Conservation (phyloP, 495 filamentous ascomycete species). For the Annulohypoxylon moriforme region DNA sequence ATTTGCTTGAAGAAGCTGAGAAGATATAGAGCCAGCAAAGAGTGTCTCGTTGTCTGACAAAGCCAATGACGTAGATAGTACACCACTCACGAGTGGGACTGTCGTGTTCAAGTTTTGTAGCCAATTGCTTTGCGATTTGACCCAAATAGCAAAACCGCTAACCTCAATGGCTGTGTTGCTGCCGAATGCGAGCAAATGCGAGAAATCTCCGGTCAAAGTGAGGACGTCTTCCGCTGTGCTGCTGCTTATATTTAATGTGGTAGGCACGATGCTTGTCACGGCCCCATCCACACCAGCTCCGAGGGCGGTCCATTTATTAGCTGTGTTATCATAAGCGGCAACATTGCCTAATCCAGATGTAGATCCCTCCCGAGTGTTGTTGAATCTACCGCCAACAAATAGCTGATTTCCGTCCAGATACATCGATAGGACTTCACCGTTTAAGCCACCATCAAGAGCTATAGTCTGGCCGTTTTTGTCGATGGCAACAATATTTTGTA, state of each 20-base stretch:
- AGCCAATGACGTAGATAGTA: slow-evolving; percentile 73
- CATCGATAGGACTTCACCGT: slow-evolving; percentile 80
- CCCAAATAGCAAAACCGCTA: slow-evolving; percentile 89
- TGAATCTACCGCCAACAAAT: slow-evolving; percentile 90
- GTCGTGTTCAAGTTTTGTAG: slow-evolving; percentile 78
- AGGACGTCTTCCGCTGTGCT: slow-evolving; percentile 77
- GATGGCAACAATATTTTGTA: slow-evolving; percentile 81
- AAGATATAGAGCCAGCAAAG: slow-evolving; percentile 81
- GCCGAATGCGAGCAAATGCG: slow-evolving; percentile 72
- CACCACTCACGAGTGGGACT: slow-evolving; percentile 73
- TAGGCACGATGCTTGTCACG: slow-evolving; percentile 76
- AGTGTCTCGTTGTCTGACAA: slow-evolving; percentile 70
- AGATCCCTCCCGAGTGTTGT: slow-evolving; percentile 71
- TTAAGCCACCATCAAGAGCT: slow-evolving; percentile 77
- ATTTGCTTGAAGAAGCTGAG: slow-evolving; percentile 72
- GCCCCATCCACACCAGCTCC: slow-evolving; percentile 88
- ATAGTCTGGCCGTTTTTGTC: slow-evolving; percentile 68
- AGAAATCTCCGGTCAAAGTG: slow-evolving; percentile 84
- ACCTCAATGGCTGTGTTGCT: slow-evolving; percentile 69
- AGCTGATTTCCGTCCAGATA: slow-evolving; percentile 70
- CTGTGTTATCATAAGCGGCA: slow-evolving; percentile 76
- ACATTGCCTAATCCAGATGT: slow-evolving; percentile 73
- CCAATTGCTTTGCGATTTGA: slow-evolving; percentile 91
- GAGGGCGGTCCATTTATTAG: slow-evolving; percentile 78
- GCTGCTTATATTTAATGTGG: slow-evolving; percentile 82